Evolutionary conservation across 2,329 filamentous ascomycete species (phyloP), one percentile per base, ranked within the genome.

Genomic region (Juglanconis sp.): DNA sequence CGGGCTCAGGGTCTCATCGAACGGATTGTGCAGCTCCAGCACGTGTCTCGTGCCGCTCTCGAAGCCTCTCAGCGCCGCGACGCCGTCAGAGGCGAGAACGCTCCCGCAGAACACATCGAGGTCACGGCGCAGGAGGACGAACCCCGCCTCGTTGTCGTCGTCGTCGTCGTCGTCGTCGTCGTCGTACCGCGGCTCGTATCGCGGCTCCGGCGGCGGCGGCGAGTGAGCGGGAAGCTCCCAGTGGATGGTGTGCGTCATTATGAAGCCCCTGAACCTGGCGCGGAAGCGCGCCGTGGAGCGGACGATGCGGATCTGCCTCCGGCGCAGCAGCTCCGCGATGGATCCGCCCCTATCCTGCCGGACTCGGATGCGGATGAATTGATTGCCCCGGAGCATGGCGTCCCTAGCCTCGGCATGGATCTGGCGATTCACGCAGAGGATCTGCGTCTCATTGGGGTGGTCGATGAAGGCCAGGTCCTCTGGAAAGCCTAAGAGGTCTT

Each of bases 221-320:
- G 24, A 24, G 24, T 24, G 24, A 24, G 24, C 24, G 24, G 24
- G 24, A 24, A 24, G 24, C 24, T 24, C 24, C 24, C 35, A 38
- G 30, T 53, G 40, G 32, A 59, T 56, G 5, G 24, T n/a, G 8
- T 59, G 52, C 2, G 57, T 50, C 57, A 59, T 59, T 3, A 59
- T 51, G 15, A 24, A 40, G 9, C 57, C 57, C 31, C 32, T 36
- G 32, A 59, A 59, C 10, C 10, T 42, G 38, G 5, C 38, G 4
- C 38, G 38, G 38, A 42, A 42, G 6, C 4, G 10, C 2, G 38
- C 38, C n/a, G 38, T 42, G 9, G 46, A 40, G 13, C 35, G 34
- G 38, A 59, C 7, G 38, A 56, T 56, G 13, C 34, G 57, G 8
- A 55, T 47, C n/a, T 59, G 52, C 8, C 30, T 36, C 38, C 38